Conservation (phyloP, 257 asterid genomes). For the Schizonepeta tenuifolia region DNA sequence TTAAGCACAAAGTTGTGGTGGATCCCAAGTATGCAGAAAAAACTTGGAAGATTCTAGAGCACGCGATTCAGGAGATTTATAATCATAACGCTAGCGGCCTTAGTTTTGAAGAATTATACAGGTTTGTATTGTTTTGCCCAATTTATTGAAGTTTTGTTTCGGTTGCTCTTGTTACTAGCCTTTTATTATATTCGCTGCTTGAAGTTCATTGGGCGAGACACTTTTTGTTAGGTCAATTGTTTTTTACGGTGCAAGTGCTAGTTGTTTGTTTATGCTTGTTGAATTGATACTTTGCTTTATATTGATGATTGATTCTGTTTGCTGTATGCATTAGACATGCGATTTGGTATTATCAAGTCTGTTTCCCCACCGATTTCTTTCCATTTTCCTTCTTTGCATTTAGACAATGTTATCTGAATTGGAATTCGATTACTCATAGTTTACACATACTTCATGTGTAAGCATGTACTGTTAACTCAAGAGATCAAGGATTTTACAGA, state of each 20-base stretch:
- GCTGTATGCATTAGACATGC: background rate
- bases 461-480: background rate
- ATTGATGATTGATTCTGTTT: constrained; percentile 1
- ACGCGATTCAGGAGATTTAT: constrained; percentile 87
- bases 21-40: constrained; percentile 94
- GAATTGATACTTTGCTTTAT: constrained; percentile 8
- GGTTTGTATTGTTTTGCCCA: constrained; percentile 44
- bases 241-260: background rate
- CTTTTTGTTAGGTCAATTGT: background rate
- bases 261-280: background rate
- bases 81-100: constrained; percentile 89
- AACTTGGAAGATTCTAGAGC: constrained; percentile 90
- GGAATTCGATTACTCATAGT: background rate
- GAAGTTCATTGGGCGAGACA: background rate
- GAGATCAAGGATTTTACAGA: background rate
- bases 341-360: background rate
- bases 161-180: background rate
- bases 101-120: constrained; percentile 86
- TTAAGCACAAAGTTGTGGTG: constrained; percentile 83
- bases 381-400: too few species aligned
- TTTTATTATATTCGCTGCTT: constrained; percentile 2
- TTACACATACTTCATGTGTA: background rate
- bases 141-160: background rate
- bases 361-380: background rate
- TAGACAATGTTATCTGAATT: too few species aligned